Percentiles rank a stretch among this genome's conserved stretches.
These are phyloP conservation scores for Pichia sp. DNA, from an alignment of 1,139 yeast genomes.

Conservation along the genomic window DNA sequence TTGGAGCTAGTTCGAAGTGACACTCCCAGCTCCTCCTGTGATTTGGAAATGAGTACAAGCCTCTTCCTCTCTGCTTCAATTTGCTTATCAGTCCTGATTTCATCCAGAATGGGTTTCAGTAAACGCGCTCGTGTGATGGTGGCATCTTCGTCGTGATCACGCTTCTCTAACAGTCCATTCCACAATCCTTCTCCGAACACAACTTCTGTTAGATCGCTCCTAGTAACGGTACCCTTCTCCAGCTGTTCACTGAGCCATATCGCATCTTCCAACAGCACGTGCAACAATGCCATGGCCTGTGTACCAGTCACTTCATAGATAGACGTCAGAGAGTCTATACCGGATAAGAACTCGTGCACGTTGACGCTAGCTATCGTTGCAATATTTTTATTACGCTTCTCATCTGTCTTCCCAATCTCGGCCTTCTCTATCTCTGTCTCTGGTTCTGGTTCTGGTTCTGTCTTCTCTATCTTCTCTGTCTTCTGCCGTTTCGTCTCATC, in stretches of 20 bases:
- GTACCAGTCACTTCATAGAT: conserved; percentile 14
- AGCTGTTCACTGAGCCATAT: conserved; percentile 8
- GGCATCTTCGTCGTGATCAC: too few relatives aligned
- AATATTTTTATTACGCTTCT: conserved; percentile 3
- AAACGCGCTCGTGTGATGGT: neutral
- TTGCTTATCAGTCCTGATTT: neutral
- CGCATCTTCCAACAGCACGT: conserved; percentile 5
- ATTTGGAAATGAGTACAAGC: conserved; percentile 9
- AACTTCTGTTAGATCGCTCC: conserved; percentile 3
- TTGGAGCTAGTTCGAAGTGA: conserved; percentile 21
- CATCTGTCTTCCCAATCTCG: neutral
- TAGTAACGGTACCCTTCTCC: conserved; percentile 1
- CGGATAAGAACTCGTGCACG: conserved; percentile 6
- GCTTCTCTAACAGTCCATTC: conserved; percentile 2
- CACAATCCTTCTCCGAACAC: conserved; percentile 7
- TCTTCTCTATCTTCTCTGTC: neutral
- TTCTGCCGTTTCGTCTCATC: neutral
- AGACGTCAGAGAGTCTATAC: conserved; percentile 6
- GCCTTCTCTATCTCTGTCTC: conserved; percentile 1
- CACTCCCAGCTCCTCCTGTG: conserved; percentile 23
- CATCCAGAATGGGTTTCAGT: conserved; percentile 1
- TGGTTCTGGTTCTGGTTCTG: neutral
- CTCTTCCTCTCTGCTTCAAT: conserved; percentile 2
- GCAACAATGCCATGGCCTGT: conserved; percentile 17
- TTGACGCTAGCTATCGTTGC: conserved; percentile 9